These are phyloP conservation scores for Pilaira anomala DNA, from an alignment of 192 early-diverging fungal species.

Conservation along the genomic window DNA sequence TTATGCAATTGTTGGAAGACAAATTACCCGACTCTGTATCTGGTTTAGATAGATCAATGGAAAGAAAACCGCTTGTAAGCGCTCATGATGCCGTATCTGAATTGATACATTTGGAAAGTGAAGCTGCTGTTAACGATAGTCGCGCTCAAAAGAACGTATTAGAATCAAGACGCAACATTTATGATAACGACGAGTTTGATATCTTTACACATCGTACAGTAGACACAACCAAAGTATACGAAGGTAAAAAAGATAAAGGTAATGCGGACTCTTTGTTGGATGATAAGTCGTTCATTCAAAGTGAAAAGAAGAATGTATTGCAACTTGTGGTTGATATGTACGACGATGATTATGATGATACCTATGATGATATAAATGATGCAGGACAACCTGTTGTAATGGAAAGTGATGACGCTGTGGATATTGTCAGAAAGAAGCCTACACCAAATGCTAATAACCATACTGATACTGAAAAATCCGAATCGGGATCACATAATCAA, in stretches of 20 bases:
- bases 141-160: conserved; percentile 6
- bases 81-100: background rate
- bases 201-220: conserved; percentile 67
- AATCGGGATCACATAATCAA: too few species aligned
- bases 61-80: conserved; percentile 28
- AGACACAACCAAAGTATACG: conserved; percentile 61
- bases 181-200: conserved; percentile 94
- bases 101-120: background rate
- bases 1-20: conserved; percentile 77
- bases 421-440: conserved; percentile 12
- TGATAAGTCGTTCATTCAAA: conserved; percentile 53
- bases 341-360: conserved; percentile 92
- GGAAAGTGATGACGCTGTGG: conserved; percentile 50
- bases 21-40: conserved; percentile 64
- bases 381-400: conserved; percentile 51
- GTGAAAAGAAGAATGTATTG: conserved; percentile 47
- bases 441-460: conserved; percentile 49
- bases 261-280: conserved; percentile 46
- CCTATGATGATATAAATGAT: conserved; percentile 76
- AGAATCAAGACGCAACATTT: conserved; percentile 70
- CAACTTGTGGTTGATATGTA: conserved; percentile 53
- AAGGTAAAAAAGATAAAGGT: conserved; percentile 68
- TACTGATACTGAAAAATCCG: conserved; percentile 50
- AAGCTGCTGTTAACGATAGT: background rate
- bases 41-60: conserved; percentile 60